phyloP scores from a whole-genome alignment of 129 eudicot genomes.

The Helianthus tuberosus region DNA sequence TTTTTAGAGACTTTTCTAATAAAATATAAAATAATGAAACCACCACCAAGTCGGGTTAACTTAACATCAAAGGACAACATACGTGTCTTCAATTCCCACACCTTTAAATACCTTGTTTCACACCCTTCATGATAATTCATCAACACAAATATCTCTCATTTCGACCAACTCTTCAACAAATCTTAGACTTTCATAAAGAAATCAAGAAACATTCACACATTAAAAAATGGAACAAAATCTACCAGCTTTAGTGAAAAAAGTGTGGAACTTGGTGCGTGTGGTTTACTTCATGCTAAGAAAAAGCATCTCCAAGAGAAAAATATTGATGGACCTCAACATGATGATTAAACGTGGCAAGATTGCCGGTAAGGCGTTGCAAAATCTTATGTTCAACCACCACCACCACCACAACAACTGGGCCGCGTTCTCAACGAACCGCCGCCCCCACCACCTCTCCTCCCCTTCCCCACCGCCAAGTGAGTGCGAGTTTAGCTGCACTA shows the following conservation, averaged over 20 bases:
- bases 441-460: slow-evolving; percentile 7
- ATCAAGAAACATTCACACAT: slow-evolving; percentile 9
- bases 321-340: slow-evolving; percentile 55
- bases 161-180: background rate
- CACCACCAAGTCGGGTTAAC: slow-evolving; percentile 20
- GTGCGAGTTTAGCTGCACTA: slow-evolving; percentile 45
- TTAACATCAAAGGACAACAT: slow-evolving; percentile 30
- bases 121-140: slow-evolving; percentile 9
- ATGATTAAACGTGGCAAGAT: slow-evolving; percentile 65
- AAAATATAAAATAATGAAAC: slow-evolving; percentile 8
- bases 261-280: slow-evolving; percentile 52
- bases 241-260: slow-evolving; percentile 48
- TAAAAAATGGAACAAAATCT: slow-evolving; percentile 58
- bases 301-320: slow-evolving; percentile 52
- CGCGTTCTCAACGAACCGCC: slow-evolving; percentile 6
- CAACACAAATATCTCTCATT: slow-evolving; percentile 2
- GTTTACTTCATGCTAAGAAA: slow-evolving; percentile 52
- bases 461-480: slow-evolving; percentile 17
- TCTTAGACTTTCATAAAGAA: slow-evolving; percentile 6
- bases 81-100: background rate
- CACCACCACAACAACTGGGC: slow-evolving; percentile 38
- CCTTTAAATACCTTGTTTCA: slow-evolving; percentile 23
- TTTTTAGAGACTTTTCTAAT: background rate
- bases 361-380: slow-evolving; percentile 57
- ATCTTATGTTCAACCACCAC: slow-evolving; percentile 60